Base-by-base conservation (phyloP, 352 stramenopile species). In the Globisporangium nodosum region DNA sequence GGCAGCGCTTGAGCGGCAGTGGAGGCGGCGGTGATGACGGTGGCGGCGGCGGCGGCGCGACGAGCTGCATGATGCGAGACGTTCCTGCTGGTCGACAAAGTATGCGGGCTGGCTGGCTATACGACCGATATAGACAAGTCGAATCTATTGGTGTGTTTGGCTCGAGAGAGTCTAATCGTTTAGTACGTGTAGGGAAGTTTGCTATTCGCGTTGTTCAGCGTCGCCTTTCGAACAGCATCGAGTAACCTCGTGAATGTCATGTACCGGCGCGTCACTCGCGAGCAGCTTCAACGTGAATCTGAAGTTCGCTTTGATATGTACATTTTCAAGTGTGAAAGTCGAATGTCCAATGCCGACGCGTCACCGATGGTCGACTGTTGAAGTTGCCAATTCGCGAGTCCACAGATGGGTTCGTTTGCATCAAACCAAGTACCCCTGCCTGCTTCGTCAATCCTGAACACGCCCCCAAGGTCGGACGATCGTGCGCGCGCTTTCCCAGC, bases 1-100 rank as follows among this genome's bases (percentile, higher is more conserved):
- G 74, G 56, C 70, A 76, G 24, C 75, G 72, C 66, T 81, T 81
- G 52, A 73, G 61, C 54, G 49, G 42, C 35, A 70, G 30, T 30
- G 62, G 50, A n/a, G 49, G n/a, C n/a, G 49, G 8, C 8, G 27
- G 15, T 5, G 16, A 16, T 16, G 50, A 42, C 31, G 30, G 33
- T 18, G 50, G 31, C 31, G 49, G 31, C 12, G 30, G 16, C 30
- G 49, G 33, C 24, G 30, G 31, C 30, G 31, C 45, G 45, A 49
- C 45, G 48, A 35, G 48, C 48, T 53, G 13, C 27, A 53, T 39
- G 48, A 18, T 33, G 24, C 24, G 12, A 53, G 27, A 11, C 5
- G 6, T 20, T 52, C 12, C 11, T 9, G 31, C 4, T 35, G 31
- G 31, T 35, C 8, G 31, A 35, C 8, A 35, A 35, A 35, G 24